Base-by-base conservation (phyloP, 192 early-diverging fungal species). In the Spinellus fusiger region DNA sequence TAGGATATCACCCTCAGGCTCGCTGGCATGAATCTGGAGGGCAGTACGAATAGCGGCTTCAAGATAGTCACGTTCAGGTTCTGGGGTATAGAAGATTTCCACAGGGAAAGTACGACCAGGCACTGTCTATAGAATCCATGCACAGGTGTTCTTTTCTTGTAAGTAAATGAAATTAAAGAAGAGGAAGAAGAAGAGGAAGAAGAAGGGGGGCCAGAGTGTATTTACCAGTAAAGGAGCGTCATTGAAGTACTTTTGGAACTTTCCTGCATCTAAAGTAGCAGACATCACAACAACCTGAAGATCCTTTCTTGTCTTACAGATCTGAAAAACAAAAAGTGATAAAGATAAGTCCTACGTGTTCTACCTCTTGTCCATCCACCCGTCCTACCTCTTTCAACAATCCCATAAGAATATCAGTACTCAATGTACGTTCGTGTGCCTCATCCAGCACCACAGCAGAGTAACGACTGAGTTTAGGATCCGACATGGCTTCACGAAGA, bases 21-120 rank as follows among this genome's bases (percentile, higher is more conserved):
- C 93, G 18, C 86, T 87, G 0, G 86, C 81, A 75, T 99, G 97
- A 56, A 98, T 95, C 74, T 96, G 92, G 60, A 98, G 80, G 15
- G 89, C 91, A 1, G 97, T 98, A 47, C 91, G 88, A 62, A 97
- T 93, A 20, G 95, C 92, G 16, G 96, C 93, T 68, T 98, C 94
- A 47, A 99, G 73, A 69, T 99, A 99, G 59, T 99, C 96, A 59
- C 89, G 84, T 74, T 97, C 94, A n/a, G 95, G 91, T 76, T 97
- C 86, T 3, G 95, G 92, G 0, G 95, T 96, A 73, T 98, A 99
- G 70, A 88, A 96, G 47, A 96, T 93, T 56, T 98, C 95, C 27
- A 99, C 96, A 20, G 98, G 96, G 84, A 95, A 99, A 29, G 94
- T 96, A 66, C 98, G 88, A 18, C 98, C 98, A 52, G 96, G 95